Conservation (phyloP, 768 basidiomycete genomes). For the Leucocoprinus birnbaumii region DNA sequence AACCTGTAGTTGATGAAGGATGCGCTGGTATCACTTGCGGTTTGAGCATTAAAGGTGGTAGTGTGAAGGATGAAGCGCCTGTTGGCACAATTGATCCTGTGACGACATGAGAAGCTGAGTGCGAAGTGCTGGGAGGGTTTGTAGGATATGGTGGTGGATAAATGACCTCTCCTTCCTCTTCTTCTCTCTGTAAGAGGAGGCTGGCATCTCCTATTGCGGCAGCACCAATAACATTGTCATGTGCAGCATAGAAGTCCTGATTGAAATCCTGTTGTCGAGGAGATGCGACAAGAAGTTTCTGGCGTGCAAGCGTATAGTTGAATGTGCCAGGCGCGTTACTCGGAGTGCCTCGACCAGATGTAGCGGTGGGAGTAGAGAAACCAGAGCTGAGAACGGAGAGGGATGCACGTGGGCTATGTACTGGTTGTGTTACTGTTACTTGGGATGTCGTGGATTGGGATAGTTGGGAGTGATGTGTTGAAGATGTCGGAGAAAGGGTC, state of each 20-base stretch:
- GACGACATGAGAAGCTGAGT: conserved; percentile 41
- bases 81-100: conserved; percentile 15
- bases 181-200: not conserved
- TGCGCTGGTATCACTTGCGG: conserved; percentile 1
- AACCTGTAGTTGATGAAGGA: not conserved
- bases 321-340: conserved; percentile 32
- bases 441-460: conserved; percentile 2
- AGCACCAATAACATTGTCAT: not conserved
- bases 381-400: conserved; percentile 40
- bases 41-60: not conserved
- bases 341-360: conserved; percentile 15
- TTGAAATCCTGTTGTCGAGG: conserved; percentile 27
- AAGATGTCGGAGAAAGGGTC: conserved; percentile 7
- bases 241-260: conserved; percentile 10
- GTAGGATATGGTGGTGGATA: conserved; percentile 9
- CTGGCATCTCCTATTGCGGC: conserved; percentile 12
- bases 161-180: not conserved
- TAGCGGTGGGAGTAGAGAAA: conserved; percentile 49
- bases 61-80: conserved; percentile 7
- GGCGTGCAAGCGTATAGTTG: conserved; percentile 49
- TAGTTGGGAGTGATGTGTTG: not conserved
- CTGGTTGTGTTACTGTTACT: conserved; percentile 15
- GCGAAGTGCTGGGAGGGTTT: not conserved
- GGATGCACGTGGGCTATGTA: conserved; percentile 18
- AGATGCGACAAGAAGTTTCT: conserved; percentile 45